A percentile compares a stretch with the other conserved stretches of the same genome.
phyloP scores from a whole-genome alignment of 768 basidiomycete genomes.

The Boletus rex-veris region DNA sequence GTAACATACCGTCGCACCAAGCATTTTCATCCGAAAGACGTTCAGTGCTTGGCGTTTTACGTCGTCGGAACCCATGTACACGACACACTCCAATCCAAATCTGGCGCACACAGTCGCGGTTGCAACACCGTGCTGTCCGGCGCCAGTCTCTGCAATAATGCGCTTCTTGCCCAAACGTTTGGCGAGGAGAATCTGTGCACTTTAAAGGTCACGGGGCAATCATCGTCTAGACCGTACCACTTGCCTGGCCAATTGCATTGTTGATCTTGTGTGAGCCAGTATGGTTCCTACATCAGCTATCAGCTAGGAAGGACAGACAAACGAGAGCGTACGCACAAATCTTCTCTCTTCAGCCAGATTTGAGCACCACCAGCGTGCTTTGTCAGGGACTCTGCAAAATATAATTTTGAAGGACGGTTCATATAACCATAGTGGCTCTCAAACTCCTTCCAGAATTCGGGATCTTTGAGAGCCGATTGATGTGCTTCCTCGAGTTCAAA shows the following conservation, averaged over 20 bases:
- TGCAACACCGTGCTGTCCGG: slow-evolving; percentile 98
- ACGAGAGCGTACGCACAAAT: slow-evolving; percentile 51
- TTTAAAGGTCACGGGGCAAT: neutral
- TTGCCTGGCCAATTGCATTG: slow-evolving; percentile 93
- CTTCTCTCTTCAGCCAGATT: slow-evolving; percentile 98
- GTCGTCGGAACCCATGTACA: slow-evolving; percentile 99
- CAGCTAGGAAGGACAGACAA: neutral
- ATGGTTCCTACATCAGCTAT: slow-evolving; percentile 66
- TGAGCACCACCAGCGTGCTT: slow-evolving; percentile 88
- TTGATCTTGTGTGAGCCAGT: slow-evolving; percentile 99
- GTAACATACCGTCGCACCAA: slow-evolving; percentile 74
- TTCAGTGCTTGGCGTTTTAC: slow-evolving; percentile 94
- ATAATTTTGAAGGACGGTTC: slow-evolving; percentile 89
- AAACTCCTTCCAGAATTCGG: slow-evolving; percentile 91
- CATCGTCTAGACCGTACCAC: slow-evolving; percentile 9
- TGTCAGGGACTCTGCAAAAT: slow-evolving; percentile 88
- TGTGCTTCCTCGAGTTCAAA: slow-evolving; percentile 90
- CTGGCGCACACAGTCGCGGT: slow-evolving; percentile 98
- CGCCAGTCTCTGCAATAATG: slow-evolving; percentile 98
- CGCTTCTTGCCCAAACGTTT: slow-evolving; percentile 89
- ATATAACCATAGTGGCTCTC: slow-evolving; percentile 87
- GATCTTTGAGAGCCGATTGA: slow-evolving; percentile 80
- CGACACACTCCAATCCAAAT: slow-evolving; percentile 90
- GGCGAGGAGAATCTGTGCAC: slow-evolving; percentile 81
- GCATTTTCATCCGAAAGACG: slow-evolving; percentile 97